Conservation (phyloP, 2,329 filamentous ascomycete genomes). For the Akanthomyces dipterigenus region DNA sequence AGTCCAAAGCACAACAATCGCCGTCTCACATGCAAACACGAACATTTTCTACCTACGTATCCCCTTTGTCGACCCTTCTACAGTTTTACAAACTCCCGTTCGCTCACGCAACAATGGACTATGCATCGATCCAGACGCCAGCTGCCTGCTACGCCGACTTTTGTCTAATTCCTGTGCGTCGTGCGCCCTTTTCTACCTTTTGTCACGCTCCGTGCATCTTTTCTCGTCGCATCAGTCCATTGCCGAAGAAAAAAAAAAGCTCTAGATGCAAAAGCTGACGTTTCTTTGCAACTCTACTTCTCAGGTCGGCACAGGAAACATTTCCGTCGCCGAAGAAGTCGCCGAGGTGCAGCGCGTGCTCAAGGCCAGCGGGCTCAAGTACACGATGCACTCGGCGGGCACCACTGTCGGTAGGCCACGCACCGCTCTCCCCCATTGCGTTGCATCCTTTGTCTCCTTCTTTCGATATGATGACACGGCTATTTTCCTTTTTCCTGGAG, state of each 20-base stretch:
- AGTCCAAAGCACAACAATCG: background rate
- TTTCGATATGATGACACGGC: too few relatives aligned
- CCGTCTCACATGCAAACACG: background rate
- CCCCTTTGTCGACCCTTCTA: background rate
- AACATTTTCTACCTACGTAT: background rate
- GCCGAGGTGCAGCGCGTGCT: slow-evolving; percentile 84
- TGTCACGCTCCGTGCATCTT: background rate
- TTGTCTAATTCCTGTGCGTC: slow-evolving; percentile 72
- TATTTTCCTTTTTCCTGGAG: background rate
- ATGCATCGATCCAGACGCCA: slow-evolving; percentile 55
- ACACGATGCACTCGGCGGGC: slow-evolving; percentile 87
- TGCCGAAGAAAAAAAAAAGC: background rate
- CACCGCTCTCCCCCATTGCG: too few relatives aligned
- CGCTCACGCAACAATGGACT: slow-evolving; percentile 23
- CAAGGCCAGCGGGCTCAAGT: slow-evolving; percentile 70
- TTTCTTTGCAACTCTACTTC: background rate
- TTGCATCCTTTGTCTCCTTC: background rate
- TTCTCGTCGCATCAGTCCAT: background rate
- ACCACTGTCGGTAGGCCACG: slow-evolving; percentile 91
- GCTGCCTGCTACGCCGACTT: slow-evolving; percentile 79
- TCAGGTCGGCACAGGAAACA: slow-evolving; percentile 70
- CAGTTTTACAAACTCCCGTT: background rate
- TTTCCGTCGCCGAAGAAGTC: slow-evolving; percentile 75
- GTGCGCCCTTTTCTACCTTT: background rate
- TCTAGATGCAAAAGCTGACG: background rate